A percentile compares a stretch with the other conserved stretches of the same genome.
These are phyloP conservation scores for Immersiella caudata DNA, from an alignment of 495 filamentous ascomycete genomes.

Conservation along the genomic window DNA sequence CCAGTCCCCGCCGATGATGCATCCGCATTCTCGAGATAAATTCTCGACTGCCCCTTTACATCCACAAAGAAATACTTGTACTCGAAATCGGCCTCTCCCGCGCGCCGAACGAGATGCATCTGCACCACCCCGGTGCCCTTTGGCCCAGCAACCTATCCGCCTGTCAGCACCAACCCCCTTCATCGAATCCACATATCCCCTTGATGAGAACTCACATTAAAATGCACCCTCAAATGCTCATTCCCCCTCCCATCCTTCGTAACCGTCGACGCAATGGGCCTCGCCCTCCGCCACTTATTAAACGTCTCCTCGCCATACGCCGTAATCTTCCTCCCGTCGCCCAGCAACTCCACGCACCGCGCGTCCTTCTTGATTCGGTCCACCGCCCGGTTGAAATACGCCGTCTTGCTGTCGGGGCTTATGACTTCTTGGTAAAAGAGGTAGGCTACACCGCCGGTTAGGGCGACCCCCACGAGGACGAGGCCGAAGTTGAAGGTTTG, in stretches of 20 bases:
- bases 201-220: conserved; percentile 72
- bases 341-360: conserved; percentile 73
- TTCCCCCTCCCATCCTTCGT: conserved; percentile 73
- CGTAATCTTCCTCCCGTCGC: conserved; percentile 71
- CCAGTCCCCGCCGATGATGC: conserved; percentile 33
- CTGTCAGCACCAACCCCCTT: conserved; percentile 26
- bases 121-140: conserved; percentile 71
- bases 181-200: no score
- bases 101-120: conserved; percentile 71
- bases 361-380: conserved; percentile 74
- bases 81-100: conserved; percentile 66
- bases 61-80: conserved; percentile 84
- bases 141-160: conserved; percentile 77
- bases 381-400: conserved; percentile 87
- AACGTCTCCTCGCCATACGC: conserved; percentile 83
- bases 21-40: conserved; percentile 66
- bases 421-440: conserved; percentile 87
- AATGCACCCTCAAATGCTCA: conserved; percentile 85
- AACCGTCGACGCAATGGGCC: conserved; percentile 75
- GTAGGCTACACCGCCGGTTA: conserved; percentile 76
- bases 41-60: conserved; percentile 60
- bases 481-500: conserved; percentile 86
- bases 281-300: conserved; percentile 81
- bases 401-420: conserved; percentile 78
- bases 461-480: conserved; percentile 69